Evolutionary conservation across 345 rosid species (phyloP).

Genomic region (Citrus maxima): DNA sequence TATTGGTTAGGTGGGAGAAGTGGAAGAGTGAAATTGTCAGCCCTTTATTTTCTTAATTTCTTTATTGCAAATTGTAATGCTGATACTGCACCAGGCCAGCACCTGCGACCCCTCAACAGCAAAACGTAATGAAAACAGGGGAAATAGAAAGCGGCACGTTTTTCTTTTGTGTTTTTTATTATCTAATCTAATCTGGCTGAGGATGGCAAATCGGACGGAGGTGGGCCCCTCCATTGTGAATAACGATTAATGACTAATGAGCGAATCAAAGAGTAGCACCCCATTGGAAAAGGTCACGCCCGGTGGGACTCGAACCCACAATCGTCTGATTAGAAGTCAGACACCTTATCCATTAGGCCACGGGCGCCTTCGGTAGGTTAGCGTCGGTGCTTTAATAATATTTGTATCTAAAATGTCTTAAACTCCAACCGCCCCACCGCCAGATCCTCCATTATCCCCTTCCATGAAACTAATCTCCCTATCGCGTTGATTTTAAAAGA

Average conservation of each 20-base stretch:
- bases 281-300: constrained; percentile 23
- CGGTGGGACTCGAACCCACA: constrained; percentile 94
- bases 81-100: no score
- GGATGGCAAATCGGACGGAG: neutral
- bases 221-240: neutral
- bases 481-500: no score
- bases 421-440: no score
- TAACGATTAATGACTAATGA: no score
- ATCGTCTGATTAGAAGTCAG: constrained; percentile 88
- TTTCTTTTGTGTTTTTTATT: neutral
- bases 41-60: no score
- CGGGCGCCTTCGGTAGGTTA: constrained; percentile 24
- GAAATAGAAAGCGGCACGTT: neutral
- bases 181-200: neutral
- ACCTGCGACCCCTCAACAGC: no score
- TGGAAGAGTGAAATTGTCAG: neutral
- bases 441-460: no score
- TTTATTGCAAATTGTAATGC: no score
- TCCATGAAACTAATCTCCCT: no score
- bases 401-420: no score
- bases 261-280: neutral
- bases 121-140: neutral
- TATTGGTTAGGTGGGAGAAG: neutral
- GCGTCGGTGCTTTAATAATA: no score
- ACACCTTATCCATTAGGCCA: constrained; percentile 93